phyloP scores from a whole-genome alignment of 176 grass and related monocot genomes.

The Oryza coarctata region DNA sequence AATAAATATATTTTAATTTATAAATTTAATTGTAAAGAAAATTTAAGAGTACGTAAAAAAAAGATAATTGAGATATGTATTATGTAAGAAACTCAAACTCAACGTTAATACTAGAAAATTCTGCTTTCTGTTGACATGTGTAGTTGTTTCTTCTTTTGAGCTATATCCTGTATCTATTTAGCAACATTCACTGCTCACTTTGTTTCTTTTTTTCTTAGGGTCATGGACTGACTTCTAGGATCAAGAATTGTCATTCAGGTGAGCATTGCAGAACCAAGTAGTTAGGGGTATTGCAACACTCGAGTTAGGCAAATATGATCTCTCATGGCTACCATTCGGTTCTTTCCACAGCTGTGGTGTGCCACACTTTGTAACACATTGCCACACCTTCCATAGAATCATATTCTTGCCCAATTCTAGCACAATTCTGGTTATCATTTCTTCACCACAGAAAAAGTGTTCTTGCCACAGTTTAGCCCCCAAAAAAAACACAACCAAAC shows the following conservation, averaged over 20 bases:
- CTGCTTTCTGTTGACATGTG: background rate
- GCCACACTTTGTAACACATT: background rate
- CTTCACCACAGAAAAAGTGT: background rate
- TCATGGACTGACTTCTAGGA: conserved; percentile 66
- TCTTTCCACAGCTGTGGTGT: background rate
- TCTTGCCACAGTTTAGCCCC: background rate
- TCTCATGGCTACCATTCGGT: background rate
- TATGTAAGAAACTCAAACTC: no score
- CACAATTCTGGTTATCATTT: background rate
- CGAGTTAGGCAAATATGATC: background rate
- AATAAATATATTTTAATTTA: no score
- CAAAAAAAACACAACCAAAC: background rate
- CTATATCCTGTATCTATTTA: background rate
- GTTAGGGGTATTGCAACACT: background rate
- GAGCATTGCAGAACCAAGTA: background rate
- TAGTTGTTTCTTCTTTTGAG: background rate
- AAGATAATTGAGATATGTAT: no score
- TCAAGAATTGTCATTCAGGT: conserved; percentile 64
- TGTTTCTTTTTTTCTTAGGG: conserved; percentile 34
- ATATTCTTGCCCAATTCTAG: background rate
- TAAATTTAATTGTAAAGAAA: no score
- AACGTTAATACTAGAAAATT: no score
- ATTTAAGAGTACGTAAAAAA: no score
- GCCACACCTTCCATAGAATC: background rate
- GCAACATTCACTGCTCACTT: background rate